phyloP scores from a whole-genome alignment of 2,329 filamentous ascomycete genomes.

The Onygena corvina region DNA sequence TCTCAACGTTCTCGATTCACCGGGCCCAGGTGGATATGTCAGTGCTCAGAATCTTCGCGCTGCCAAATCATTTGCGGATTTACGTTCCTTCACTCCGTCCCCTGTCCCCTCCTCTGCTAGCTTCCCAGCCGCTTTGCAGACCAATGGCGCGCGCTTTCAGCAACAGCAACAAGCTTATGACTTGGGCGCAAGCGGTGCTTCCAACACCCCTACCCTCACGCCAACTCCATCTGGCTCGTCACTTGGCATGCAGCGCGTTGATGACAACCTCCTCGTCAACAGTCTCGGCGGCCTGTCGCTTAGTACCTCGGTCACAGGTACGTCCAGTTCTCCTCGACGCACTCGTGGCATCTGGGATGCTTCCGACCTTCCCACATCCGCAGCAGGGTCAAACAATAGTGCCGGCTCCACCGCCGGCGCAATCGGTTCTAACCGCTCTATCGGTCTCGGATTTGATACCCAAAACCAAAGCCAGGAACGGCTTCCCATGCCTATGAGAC shows the following conservation, averaged over 20 bases:
- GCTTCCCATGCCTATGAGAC: constrained; percentile 45
- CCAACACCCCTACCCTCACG: constrained; percentile 55
- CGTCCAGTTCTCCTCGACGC: constrained; percentile 45
- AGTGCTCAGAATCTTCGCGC: constrained; percentile 71
- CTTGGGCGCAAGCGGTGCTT: constrained; percentile 44
- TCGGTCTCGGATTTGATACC: constrained; percentile 48
- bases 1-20: constrained; percentile 73
- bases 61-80: constrained; percentile 91
- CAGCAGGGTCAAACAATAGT: constrained; percentile 28
- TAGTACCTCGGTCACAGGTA: constrained; percentile 36
- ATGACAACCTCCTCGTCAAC: constrained; percentile 50
- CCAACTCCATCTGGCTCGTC: constrained; percentile 43
- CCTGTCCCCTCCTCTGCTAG: constrained; percentile 81
- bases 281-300: constrained; percentile 51
- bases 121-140: constrained; percentile 58
- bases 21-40: constrained; percentile 45
- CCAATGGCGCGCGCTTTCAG: constrained; percentile 51
- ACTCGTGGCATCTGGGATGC: constrained; percentile 50
- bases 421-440: constrained; percentile 53
- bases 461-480: constrained; percentile 38
- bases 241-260: constrained; percentile 37
- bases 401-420: constrained; percentile 23
- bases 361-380: constrained; percentile 36
- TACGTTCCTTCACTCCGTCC: constrained; percentile 89
- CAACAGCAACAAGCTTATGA: constrained; percentile 34